Conservation (phyloP, 2,329 filamentous ascomycete species). For the Exophiala spinifera region DNA sequence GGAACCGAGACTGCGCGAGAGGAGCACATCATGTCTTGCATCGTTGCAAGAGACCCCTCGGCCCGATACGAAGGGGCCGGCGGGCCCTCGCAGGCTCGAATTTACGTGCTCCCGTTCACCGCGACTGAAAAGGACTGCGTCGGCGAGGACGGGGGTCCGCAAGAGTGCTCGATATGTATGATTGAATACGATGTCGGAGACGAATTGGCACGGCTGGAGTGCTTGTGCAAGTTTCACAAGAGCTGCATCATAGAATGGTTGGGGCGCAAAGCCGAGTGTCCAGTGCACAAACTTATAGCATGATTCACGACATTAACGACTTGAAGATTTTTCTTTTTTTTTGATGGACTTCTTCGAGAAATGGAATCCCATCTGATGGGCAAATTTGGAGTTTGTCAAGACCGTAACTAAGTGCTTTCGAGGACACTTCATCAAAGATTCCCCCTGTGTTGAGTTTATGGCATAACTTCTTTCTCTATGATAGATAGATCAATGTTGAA, state of each 20-base stretch:
- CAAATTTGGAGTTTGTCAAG: not conserved
- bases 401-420: not conserved
- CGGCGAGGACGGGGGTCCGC: conserved; percentile 49
- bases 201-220: conserved; percentile 59
- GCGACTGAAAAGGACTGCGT: conserved; percentile 64
- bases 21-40: conserved; percentile 46
- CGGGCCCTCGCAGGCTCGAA: conserved; percentile 28
- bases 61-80: conserved; percentile 19
- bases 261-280: conserved; percentile 57
- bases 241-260: conserved; percentile 61
- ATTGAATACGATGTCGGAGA: conserved; percentile 62
- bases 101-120: conserved; percentile 47
- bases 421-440: not conserved
- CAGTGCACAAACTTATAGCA: conserved; percentile 53
- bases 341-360: not conserved
- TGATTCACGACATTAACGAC: conserved; percentile 12
- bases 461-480: not conserved
- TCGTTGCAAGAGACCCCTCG: conserved; percentile 20
- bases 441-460: not conserved
- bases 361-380: not conserved
- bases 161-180: conserved; percentile 64
- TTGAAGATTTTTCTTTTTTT: too few species aligned
- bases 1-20: conserved; percentile 43
- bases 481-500: too few species aligned
- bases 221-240: conserved; percentile 63